phyloP scores from a whole-genome alignment of 371 early-diverging fungal species.

The Mucor mucedo region DNA sequence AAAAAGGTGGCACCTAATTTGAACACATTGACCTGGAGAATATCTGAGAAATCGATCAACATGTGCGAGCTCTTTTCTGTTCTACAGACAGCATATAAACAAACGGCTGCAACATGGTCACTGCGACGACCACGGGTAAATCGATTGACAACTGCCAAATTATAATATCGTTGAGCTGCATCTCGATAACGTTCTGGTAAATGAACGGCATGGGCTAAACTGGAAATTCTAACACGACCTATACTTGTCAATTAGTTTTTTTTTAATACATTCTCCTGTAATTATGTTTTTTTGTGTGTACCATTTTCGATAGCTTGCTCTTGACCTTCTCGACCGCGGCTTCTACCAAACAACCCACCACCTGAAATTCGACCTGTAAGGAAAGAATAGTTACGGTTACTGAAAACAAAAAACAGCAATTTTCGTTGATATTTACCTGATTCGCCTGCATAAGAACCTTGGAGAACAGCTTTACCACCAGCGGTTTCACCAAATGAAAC shows the following conservation, averaged over 20 bases:
- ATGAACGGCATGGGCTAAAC: constrained; percentile 70
- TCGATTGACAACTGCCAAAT: constrained; percentile 89
- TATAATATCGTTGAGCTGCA: constrained; percentile 91
- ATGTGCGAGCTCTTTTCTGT: constrained; percentile 91
- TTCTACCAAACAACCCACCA: constrained; percentile 61
- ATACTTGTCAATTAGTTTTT: not conserved
- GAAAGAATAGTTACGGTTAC: not conserved
- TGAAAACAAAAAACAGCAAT: not conserved
- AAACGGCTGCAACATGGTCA: constrained; percentile 91
- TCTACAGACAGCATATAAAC: constrained; percentile 97
- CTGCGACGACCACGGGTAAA: constrained; percentile 94
- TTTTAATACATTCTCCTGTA: not conserved
- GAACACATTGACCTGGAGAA: constrained; percentile 89
- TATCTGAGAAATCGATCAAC: constrained; percentile 98
- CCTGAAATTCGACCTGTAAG: constrained; percentile 58
- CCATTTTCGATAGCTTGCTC: constrained; percentile 75
- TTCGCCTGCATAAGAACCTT: constrained; percentile 75
- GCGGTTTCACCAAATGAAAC: constrained; percentile 91
- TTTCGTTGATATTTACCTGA: constrained; percentile 33
- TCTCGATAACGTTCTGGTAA: constrained; percentile 85
- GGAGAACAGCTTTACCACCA: constrained; percentile 84
- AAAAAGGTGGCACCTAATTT: constrained; percentile 93
- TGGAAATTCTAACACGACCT: constrained; percentile 67
- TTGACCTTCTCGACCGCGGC: constrained; percentile 64
- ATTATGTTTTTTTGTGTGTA: constrained; percentile 12